Conservation (phyloP, 2,329 filamentous ascomycete genomes). For the Periconia sp. region DNA sequence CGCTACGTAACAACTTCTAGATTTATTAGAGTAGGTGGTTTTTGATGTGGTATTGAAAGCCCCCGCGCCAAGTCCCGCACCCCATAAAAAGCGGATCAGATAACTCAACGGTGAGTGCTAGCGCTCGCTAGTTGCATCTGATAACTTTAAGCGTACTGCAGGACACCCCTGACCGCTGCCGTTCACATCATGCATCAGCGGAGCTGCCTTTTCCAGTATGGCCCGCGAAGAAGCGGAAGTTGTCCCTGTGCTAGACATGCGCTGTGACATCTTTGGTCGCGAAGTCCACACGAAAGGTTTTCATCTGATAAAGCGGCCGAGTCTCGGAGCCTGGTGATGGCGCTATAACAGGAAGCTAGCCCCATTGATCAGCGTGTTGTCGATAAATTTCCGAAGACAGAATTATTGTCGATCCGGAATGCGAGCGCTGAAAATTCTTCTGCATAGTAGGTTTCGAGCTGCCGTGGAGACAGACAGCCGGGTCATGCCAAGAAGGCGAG, state of each 20-base stretch:
- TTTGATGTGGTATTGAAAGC: constrained; percentile 4
- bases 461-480: too few relatives aligned
- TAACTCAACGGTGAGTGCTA: constrained; percentile 25
- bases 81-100: constrained; percentile 38
- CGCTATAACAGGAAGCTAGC: not conserved
- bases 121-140: constrained; percentile 34
- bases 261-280: constrained; percentile 23
- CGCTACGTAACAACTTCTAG: constrained; percentile 6
- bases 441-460: too few relatives aligned
- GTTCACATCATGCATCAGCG: constrained; percentile 5
- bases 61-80: constrained; percentile 10
- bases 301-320: constrained; percentile 41
- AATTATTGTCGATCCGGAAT: too few relatives aligned
- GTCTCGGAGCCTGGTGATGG: constrained; percentile 20
- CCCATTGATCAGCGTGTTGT: too few relatives aligned
- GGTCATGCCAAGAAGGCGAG: too few relatives aligned
- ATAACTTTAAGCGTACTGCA: constrained; percentile 32
- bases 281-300: not conserved
- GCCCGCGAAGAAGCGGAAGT: constrained; percentile 5
- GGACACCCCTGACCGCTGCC: constrained; percentile 3
- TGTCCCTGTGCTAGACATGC: constrained; percentile 15
- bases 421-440: too few relatives aligned
- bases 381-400: too few relatives aligned
- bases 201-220: constrained; percentile 25
- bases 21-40: not conserved